Evolutionary conservation across 352 stramenopile species (phyloP), one percentile per base, ranked within the genome.

Genomic region (Globisporangium carolinianum): DNA sequence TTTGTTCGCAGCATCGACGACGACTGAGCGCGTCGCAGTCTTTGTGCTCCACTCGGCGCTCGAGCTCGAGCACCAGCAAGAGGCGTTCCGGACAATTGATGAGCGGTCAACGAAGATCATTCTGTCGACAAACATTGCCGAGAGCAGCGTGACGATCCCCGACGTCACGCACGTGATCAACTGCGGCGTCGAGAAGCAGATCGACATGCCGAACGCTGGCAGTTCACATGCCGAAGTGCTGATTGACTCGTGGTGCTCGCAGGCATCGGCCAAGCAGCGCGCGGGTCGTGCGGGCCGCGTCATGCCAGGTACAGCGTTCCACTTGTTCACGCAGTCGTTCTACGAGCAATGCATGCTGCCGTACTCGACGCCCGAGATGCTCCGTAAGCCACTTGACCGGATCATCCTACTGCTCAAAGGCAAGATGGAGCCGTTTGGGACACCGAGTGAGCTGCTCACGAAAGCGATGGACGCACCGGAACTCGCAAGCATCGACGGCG

Each of bases 81-180:
- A 82, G 42, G 79, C 82, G 14, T 92, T 92, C 42, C 69, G 72
- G 32, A 60, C 73, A 37, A 68, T 86, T 14, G 56, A 61, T 8
- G 58, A 71, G 14, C 62, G 60, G 47, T 76, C 79, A 7, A 86
- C 77, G 5, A 98, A 98, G 66, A 89, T 98, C n/a, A 94, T 98
- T 51, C 75, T 98, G 58, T 86, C 91, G 12, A 99, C 96, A 0
- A 99, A 98, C 62, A 97, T 98, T 62, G 95, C 95, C 4, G 97
- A 99, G 65, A 98, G 92, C 54, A 98, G 89, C 48, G 84, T 99
- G 5, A 99, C 97, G 3, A 97, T 99, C 24, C 94, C 95, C 5
- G 86, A 95, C 57, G 92, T 99, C 12, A 93, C 83, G 5, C 83
- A 95, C 52, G 83, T 95, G 36, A 91, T 95, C 59, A 93, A 93